Percentiles rank a stretch among this genome's conserved stretches.
Conservation (phyloP, 139 green algal genomes). For the Zygnema cylindricum region DNA sequence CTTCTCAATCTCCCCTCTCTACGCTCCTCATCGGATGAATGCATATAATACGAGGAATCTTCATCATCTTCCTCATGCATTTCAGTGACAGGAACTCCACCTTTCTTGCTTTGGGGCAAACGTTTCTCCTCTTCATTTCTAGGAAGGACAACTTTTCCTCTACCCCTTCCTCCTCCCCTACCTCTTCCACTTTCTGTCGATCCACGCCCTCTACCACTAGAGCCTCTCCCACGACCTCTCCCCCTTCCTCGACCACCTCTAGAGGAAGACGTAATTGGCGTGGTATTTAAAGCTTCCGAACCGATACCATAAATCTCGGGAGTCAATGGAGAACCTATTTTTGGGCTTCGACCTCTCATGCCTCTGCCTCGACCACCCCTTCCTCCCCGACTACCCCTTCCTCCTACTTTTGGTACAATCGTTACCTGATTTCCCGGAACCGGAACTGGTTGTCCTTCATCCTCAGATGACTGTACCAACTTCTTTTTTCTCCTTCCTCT, state of each 20-base stretch:
- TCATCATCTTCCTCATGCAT: neutral
- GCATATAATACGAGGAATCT: neutral
- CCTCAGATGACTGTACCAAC: neutral
- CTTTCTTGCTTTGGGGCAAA: neutral
- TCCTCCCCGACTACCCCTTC: neutral
- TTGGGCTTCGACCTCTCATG: neutral
- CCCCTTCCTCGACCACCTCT: neutral
- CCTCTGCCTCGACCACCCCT: neutral
- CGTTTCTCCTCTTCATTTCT: neutral
- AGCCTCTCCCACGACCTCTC: neutral
- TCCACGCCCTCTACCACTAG: neutral
- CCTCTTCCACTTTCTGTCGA: neutral
- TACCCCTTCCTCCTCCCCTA: neutral
- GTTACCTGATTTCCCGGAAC: neutral
- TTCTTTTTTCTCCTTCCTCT: neutral
- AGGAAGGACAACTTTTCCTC: neutral
- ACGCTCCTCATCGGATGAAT: neutral
- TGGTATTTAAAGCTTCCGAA: neutral
- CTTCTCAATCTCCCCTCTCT: neutral
- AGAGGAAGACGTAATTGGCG: too few species aligned
- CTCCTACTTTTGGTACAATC: neutral
- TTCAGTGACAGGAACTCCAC: too few species aligned
- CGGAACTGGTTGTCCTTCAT: neutral
- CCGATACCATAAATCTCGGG: neutral
- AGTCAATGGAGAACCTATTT: neutral